Base-by-base conservation (phyloP, 352 stramenopile genomes). In the Phytophthora citrophthora region DNA sequence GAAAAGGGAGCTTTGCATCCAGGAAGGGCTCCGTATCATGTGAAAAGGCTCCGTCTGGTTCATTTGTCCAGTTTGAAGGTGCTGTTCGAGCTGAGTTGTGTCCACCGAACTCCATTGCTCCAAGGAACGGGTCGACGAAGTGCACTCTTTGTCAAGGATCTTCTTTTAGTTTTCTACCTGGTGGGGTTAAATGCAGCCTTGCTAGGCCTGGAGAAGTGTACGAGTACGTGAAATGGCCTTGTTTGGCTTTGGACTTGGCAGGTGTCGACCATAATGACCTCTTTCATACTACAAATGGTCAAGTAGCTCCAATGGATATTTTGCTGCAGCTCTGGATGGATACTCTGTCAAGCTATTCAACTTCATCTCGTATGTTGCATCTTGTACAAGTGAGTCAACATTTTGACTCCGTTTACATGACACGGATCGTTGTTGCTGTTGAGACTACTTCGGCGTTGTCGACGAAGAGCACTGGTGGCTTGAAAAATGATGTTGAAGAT, bases 161-260 rank as follows among this genome's bases (percentile, higher is more conserved):
- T 41, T 66, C 74, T 0, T 76, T 72, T 24, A 75, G 66, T 24
- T 64, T 82, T 18, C 34, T 86, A 16, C 59, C 68, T 49, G 76
- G 76, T 24, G 64, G 64, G 5, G 23, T 38, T 12, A 34, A 55
- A 13, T 90, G 81, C 48, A 61, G 54, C 13, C 3, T 51, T 38
- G 59, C 77, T 4, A 55, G 51, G 4, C 31, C 48, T 44, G 81
- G 81, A 23, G 76, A 88, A 50, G 62, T 87, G 10, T 69, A 83
- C 41, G 74, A 88, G 24, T 31, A 57, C 6, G 64, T 86, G 26
- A 36, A 69, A 31, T 83, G 75, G 75, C 62, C 64, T 55, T 56
- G 61, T 1, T 54, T 76, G 18, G 36, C 41, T 34, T 61, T 83
- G 24, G 40, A 56, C 9, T 45, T 83, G 15, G 39, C 39, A 3